Percentiles rank a stretch among this genome's conserved stretches.
phyloP scores from a whole-genome alignment of 208 protist genomes.

The Vickermania ingenoplastis region DNA sequence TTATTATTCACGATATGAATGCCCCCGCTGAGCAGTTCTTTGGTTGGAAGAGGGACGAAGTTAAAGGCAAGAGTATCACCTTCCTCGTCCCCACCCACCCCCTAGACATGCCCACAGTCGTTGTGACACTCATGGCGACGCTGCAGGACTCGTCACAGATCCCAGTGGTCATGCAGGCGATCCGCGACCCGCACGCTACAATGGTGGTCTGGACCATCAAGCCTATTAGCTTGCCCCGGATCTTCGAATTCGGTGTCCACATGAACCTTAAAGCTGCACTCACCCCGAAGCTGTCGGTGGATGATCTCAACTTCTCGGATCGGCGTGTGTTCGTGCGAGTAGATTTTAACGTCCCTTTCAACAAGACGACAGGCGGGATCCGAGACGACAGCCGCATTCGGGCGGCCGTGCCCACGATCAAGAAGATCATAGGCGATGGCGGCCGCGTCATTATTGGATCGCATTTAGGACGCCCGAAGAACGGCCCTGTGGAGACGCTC shows the following conservation, averaged over 20 bases:
- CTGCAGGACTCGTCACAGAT: conserved; percentile 47
- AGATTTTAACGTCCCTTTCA: conserved; percentile 98
- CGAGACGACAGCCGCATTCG: conserved; percentile 95
- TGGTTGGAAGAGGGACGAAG: conserved; percentile 55
- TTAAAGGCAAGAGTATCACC: conserved; percentile 81
- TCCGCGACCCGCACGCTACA: conserved; percentile 77
- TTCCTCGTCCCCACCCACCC: conserved; percentile 83
- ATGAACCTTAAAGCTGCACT: conserved; percentile 82
- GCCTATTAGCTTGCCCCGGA: conserved; percentile 57
- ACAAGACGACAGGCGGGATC: conserved; percentile 86
- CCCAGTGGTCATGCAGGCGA: conserved; percentile 79
- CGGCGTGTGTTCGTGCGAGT: conserved; percentile 95
- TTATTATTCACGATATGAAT: conserved; percentile 87
- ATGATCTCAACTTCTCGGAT: conserved; percentile 77
- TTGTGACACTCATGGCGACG: conserved; percentile 61
- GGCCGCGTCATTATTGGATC: conserved; percentile 90
- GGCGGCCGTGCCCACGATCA: conserved; percentile 94
- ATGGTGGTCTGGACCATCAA: conserved; percentile 84
- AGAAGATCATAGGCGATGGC: conserved; percentile 90
- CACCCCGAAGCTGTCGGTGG: conserved; percentile 81
- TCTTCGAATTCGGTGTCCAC: conserved; percentile 84
- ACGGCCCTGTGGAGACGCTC: conserved; percentile 77
- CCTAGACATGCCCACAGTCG: conserved; percentile 72
- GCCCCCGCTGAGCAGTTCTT: conserved; percentile 60
- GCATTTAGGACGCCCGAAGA: conserved; percentile 98